Evolutionary conservation across 331 rosid species (phyloP), one percentile per base, ranked within the genome.

Genomic region (Acacia concinna): DNA sequence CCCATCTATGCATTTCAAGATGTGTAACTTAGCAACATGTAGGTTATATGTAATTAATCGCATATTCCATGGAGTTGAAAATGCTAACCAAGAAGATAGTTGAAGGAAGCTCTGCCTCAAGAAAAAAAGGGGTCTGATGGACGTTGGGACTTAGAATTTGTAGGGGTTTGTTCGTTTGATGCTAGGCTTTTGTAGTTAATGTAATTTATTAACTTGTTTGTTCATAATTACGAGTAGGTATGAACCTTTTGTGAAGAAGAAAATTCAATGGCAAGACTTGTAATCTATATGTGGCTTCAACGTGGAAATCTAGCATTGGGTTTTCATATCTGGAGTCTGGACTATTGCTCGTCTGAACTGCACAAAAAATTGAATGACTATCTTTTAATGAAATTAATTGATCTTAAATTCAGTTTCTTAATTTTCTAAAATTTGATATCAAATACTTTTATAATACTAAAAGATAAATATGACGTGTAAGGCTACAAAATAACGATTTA

Each of bases 31-130:
- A 71, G 77, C 78, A 23, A 68, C 78, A 68, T 49, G 84, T 74
- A 81, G 83, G 85, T 74, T 17, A 46, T 46, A 13, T 65, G 67
- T 10, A 14, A 21, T 1, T 56, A 56, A 20, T 49, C 20, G 57
- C 62, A 54, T 23, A 68, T 35, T 2, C 10, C 35, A 25, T 23
- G 54, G 51, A 68, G 41, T 13, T 14, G 21, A 41, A 59, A 28
- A 5, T 68, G 57, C 84, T 82, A 76, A 84, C 87, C 79, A 73
- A 57, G 78, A 54, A 78, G 66, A 80, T 81, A 67, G 65, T 75
- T 35, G 75, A 64, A 68, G 83, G 68, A 59, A 71, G 83, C 27
- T 10, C n/a, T 28, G 67, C 63, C 73, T 77, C 68, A 77, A 74
- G 57, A 56, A 41, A 30, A 60, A 57, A 46, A 23, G 23, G 67